Percentiles rank a stretch among this genome's conserved stretches.
Conservation (phyloP, 768 basidiomycete genomes). For the Lactifluus volemus region DNA sequence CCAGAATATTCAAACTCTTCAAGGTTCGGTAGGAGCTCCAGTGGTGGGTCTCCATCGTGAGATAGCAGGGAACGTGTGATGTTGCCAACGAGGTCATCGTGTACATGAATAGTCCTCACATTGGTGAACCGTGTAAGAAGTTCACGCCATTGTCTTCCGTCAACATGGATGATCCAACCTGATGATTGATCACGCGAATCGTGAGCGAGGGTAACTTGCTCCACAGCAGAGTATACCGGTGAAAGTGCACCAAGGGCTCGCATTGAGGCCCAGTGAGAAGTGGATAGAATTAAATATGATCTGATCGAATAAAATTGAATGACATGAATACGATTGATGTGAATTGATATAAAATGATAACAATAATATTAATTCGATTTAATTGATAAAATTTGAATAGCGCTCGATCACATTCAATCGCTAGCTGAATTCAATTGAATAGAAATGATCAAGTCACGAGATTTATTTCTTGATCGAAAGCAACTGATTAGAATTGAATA, state of each 20-base stretch:
- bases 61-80: not conserved
- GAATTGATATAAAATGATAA: too few relatives aligned
- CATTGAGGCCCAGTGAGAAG: too few relatives aligned
- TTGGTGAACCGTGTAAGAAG: not conserved
- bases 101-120: not conserved
- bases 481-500: too few relatives aligned
- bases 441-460: too few relatives aligned
- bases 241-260: not conserved
- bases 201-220: not conserved
- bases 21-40: not conserved
- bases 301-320: too few relatives aligned
- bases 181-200: not conserved
- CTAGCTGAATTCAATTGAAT: too few relatives aligned
- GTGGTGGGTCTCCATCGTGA: not conserved
- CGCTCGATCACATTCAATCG: too few relatives aligned
- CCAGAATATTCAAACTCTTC: not conserved
- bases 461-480: too few relatives aligned
- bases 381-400: too few relatives aligned
- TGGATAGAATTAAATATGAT: too few relatives aligned
- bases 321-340: too few relatives aligned
- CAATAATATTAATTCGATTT: too few relatives aligned
- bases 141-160: not conserved
- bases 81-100: not conserved
- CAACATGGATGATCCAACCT: not conserved
- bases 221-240: not conserved